Conservation (phyloP, 306 rosid species). For the Cicer cuneatum region DNA sequence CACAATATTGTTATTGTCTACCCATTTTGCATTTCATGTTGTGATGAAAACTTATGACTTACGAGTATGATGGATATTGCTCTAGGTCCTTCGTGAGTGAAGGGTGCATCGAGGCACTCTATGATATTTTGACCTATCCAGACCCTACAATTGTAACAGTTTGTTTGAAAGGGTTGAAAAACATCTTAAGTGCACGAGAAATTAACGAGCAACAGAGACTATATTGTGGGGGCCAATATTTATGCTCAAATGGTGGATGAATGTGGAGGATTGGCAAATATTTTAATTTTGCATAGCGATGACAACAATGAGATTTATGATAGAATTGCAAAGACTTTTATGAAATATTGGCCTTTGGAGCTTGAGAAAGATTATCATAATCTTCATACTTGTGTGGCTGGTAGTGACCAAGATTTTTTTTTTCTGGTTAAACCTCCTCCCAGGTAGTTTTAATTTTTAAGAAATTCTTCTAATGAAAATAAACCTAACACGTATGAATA, state of each 20-base stretch:
- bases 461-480: too few species aligned
- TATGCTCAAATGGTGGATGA: constrained; percentile 85
- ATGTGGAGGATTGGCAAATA: constrained; percentile 85
- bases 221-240: constrained; percentile 53
- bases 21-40: too few species aligned
- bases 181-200: constrained; percentile 91
- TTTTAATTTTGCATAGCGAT: constrained; percentile 81
- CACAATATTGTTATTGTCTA: too few species aligned
- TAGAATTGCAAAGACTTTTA: constrained; percentile 79
- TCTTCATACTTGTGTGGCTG: too few species aligned
- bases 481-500: too few species aligned
- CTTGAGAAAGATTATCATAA: not conserved
- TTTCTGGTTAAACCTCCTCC: too few species aligned
- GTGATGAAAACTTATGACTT: not conserved
- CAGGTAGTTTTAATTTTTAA: too few species aligned
- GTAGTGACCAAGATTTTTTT: too few species aligned
- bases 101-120: constrained; percentile 55
- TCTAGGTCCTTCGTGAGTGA: constrained; percentile 51
- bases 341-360: constrained; percentile 85
- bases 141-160: constrained; percentile 82
- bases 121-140: constrained; percentile 62
- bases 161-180: constrained; percentile 86
- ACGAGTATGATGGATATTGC: constrained; percentile 27
- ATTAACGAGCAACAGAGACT: constrained; percentile 51
- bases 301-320: constrained; percentile 87